A percentile compares a stretch with the other conserved stretches of the same genome.
These are phyloP conservation scores for Aspergillus aculeatinus DNA, from an alignment of 2,329 filamentous ascomycete genomes.

Conservation along the genomic window DNA sequence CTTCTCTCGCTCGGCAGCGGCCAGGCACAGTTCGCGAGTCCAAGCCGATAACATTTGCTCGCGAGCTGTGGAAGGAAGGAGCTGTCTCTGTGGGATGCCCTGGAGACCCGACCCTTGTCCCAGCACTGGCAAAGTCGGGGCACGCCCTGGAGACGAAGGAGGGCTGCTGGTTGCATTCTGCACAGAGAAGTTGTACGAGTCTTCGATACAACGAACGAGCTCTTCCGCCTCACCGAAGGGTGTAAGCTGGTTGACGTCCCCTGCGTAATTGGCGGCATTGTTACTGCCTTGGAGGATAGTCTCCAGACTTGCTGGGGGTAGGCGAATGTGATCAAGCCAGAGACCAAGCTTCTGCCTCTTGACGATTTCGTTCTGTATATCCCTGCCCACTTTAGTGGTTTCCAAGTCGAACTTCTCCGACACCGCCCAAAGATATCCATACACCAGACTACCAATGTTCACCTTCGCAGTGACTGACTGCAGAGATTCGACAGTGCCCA, in stretches of 20 bases:
- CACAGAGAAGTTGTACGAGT: slow-evolving; percentile 64
- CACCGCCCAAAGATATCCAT: slow-evolving; percentile 84
- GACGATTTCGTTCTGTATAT: slow-evolving; percentile 73
- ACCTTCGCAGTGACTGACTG: slow-evolving; percentile 65
- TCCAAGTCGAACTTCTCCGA: slow-evolving; percentile 77
- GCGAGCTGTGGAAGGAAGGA: slow-evolving; percentile 65
- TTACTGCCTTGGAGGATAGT: slow-evolving; percentile 56
- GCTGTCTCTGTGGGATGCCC: slow-evolving; percentile 43
- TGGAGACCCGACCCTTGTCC: slow-evolving; percentile 44
- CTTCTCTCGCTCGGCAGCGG: slow-evolving; percentile 63
- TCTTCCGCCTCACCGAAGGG: slow-evolving; percentile 70
- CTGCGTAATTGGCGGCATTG: slow-evolving; percentile 39
- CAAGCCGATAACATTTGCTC: slow-evolving; percentile 78
- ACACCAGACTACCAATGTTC: slow-evolving; percentile 77
- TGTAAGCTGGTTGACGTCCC: slow-evolving; percentile 53
- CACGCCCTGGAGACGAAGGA: slow-evolving; percentile 65
- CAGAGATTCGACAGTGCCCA: slow-evolving; percentile 42
- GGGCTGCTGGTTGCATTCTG: slow-evolving; percentile 68
- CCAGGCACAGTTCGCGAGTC: slow-evolving; percentile 72
- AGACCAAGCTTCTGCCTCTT: slow-evolving; percentile 71
- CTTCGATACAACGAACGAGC: slow-evolving; percentile 72
- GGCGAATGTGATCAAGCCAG: slow-evolving; percentile 73
- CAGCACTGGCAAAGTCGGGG: slow-evolving; percentile 62
- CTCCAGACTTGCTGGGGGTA: slow-evolving; percentile 67
- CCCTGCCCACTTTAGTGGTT: slow-evolving; percentile 64